Base-by-base conservation (phyloP, 2,329 filamentous ascomycete species). In the Sporothrix inflata region DNA sequence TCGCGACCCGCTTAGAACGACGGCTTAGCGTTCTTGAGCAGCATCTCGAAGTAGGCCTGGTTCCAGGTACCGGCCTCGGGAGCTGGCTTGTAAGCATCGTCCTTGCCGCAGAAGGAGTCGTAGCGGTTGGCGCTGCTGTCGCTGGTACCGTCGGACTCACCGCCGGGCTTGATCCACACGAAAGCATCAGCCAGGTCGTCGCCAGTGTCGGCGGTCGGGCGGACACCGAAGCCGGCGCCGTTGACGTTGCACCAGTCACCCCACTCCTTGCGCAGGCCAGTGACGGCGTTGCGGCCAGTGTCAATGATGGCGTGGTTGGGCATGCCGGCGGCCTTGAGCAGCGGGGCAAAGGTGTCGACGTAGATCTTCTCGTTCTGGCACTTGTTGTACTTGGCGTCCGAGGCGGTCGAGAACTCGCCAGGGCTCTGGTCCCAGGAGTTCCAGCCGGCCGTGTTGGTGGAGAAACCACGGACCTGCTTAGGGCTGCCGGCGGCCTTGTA, bases 121-220 rank as follows among this genome's bases (percentile, higher is more conserved):
- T 80, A 82, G 70, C 80, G 78, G 60, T 42, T 71, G 57, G 80
- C 80, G 42, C 76, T 78, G 53, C 71, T 75, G 78, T 82, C 80
- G 76, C 78, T 80, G 60, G 80, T 82, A n/a, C 81, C 81, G 70
- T 83, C 79, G 19, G 78, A 92, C 79, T 85, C 84, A 73, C 84
- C 84, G 75, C 89, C 88, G 19, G 89, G 89, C 84, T 91, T 91
- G 77, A 90, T 82, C 89, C 89, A 91, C 66, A 91, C 89, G 75
- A 91, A 89, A 47, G 88, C 87, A 79, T 91, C 89, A 69, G 85
- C 84, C 24, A 89, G 83, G 7, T 81, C 78, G 76, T 86, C 82
- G 60, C 86, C 87, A n/a, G 88, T 90, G 75, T 84, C 79, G 6
- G 87, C 83, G 1, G 86, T 87, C 0, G 88, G 87, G 51, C 87